Conservation (phyloP, 2,329 filamentous ascomycete species). For the Sordariomycetes sp. region DNA sequence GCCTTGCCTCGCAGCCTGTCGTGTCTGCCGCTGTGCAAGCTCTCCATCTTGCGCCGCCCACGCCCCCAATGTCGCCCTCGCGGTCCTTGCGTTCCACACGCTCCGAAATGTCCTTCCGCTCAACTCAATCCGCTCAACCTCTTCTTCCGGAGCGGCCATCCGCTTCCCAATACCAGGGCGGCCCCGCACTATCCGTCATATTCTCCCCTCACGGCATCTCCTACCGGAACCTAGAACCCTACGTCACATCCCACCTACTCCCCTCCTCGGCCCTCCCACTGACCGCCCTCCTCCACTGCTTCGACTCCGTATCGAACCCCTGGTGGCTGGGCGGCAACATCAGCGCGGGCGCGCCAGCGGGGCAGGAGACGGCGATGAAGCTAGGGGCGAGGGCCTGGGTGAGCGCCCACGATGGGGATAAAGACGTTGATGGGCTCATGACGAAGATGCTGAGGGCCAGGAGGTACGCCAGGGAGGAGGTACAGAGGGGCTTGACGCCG, state of each 20-base stretch:
- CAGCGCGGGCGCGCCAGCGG: conserved; percentile 43
- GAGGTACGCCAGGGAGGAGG: conserved; percentile 31
- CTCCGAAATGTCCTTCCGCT: conserved; percentile 23
- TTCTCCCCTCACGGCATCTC: conserved; percentile 56
- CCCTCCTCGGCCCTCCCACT: conserved; percentile 47
- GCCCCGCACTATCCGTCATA: conserved; percentile 44
- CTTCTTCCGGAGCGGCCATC: not conserved
- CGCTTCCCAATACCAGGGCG: too few relatives aligned
- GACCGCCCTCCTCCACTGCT: conserved; percentile 53
- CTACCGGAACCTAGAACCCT: conserved; percentile 40
- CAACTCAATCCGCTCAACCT: conserved; percentile 15
- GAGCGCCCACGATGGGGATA: conserved; percentile 49
- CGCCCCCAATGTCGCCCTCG: conserved; percentile 23
- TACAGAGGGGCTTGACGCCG: conserved; percentile 17
- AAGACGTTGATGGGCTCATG: conserved; percentile 40
- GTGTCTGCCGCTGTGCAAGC: conserved; percentile 7
- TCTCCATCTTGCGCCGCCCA: conserved; percentile 17
- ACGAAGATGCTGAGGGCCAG: conserved; percentile 37
- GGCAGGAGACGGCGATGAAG: conserved; percentile 41
- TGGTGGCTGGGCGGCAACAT: conserved; percentile 53
- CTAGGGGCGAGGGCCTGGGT: conserved; percentile 49
- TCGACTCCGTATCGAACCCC: conserved; percentile 46
- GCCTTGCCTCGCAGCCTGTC: not conserved
- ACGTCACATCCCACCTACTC: conserved; percentile 45
- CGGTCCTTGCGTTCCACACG: conserved; percentile 17